Evolutionary conservation across 257 asterid species (phyloP), one percentile per base, ranked within the genome.

Genomic region (Apocynum venetum): DNA sequence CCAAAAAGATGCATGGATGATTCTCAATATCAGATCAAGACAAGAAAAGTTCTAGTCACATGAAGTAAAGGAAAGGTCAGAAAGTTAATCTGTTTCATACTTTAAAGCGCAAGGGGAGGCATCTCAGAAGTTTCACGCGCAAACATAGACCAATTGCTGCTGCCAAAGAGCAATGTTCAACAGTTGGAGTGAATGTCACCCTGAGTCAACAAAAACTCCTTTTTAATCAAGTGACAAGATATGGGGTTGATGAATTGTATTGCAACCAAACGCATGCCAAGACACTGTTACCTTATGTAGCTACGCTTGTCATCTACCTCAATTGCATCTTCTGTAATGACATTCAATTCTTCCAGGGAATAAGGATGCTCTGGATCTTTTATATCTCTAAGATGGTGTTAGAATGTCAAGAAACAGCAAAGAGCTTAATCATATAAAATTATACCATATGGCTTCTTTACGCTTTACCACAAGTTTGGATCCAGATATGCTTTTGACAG

Each of bases 311-410:
- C 98, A 77, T 95, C 93, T 59, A 95, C 91, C 83, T 93, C 98
- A 84, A 92, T 77, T 52, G 96, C 86, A 85, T 93, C 97, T 88
- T 95, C 98, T 14, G 97, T 79, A 46, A 92, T 85, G 79, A 95
- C 98, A 86, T 95, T 93, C 83, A 95, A 84, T 86, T 92, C 92
- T 87, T 95, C 98, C 90, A 92, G 85, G 72, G 98, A 91, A 81
- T 93, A 91, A 71, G 97, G 96, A 82, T 95, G 97, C 82, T 95
- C 98, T 59, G 98, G 98, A 83, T 95, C 98, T 88, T 95, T 95
- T 82, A 95, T 90, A 83, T 93, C 98, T 93, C 98, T 91, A 74
- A 95, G 89, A 88, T 91, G 93, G 80, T 95, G 97, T 95, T 80
- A 57, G 83, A 79, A 67, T 76, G 83, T 92, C 88, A 95, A 95